Evolutionary conservation across 2,329 filamentous ascomycete species (phyloP), one percentile per base, ranked within the genome.

Genomic region (Geosmithia flava): DNA sequence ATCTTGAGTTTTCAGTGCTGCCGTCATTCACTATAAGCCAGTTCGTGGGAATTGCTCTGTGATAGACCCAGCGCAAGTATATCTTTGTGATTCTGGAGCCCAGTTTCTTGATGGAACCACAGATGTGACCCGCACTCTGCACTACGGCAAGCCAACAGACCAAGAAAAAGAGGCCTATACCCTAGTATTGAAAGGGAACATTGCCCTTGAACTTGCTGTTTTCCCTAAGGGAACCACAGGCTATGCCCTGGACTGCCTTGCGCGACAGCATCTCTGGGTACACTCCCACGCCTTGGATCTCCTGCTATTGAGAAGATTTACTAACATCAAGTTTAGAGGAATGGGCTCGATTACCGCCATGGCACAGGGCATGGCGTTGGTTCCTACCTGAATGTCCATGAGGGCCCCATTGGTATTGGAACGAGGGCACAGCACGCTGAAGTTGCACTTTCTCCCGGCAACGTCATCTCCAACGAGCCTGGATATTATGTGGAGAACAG

Each of bases 161-260:
- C 84, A 85, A 59, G 90, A 98, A 66, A 86, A 78, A 58, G 87
- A 88, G 60, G 83, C 91, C 0, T 96, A 96, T 63, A 98, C 93
- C 0, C 72, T 98, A 11, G 93, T 98, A 1, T 71, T 98, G 17
- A 97, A 97, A 68, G 93, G 93, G 7, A 82, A 95, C 56, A 95
- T 98, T 57, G 85, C 84, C 16, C 74, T 98, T 5, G 91, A 96
- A 57, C 76, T 80, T 51, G 85, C 85, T 11, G 74, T 94, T 6
- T 98, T 97, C 59, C 93, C 93, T 2, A 97, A 95, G 65, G 90
- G 91, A 27, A 96, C 91, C 0, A 95, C 84, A 13, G 93, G 93
- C 1, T 97, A 90, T 65, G 89, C 91, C 5, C 74, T 98, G 33
- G 93, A 98, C 64, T 78, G 80, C 7, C 70, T 97, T 47, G 93